Evolutionary conservation across 2,329 filamentous ascomycete genomes (phyloP), one percentile per base, ranked within the genome.

Genomic region (Scleromitrula shiraiana): DNA sequence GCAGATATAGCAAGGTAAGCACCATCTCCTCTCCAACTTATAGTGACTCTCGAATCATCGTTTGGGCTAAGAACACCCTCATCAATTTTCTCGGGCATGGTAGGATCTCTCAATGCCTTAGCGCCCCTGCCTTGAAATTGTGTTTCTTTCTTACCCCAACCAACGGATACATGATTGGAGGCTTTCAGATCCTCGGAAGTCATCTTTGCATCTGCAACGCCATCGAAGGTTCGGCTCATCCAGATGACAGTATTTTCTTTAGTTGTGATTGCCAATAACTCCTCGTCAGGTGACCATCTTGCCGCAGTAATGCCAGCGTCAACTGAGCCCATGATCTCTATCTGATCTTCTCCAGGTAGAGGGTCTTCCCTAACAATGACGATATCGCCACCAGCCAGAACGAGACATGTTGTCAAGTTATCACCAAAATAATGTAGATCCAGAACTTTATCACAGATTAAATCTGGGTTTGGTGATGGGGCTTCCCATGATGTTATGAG

Each of bases 91-190:
- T 97, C 90, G 0, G 93, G 93, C 56, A 98, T 87, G 8, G 93
- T 98, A 14, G 93, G 93, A 65, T 98, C 93, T 46, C 88, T 79
- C 55, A 97, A 72, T 17, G 89, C 89, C 68, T 80, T 82, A 49
- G 90, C 91, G 53, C 90, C 81, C 60, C 87, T 88, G 42, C 93
- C 93, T 62, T 96, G 87, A 65, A 98, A 98, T 65, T 98, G 93
- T 0, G 93, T 98, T 68, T 98, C 93, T 64, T 86, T 88, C 71
- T 97, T 97, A 51, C 93, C 93, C 93, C 93, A 98, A 41, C 93
- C 93, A 19, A 98, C 91, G 17, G 89, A 94, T 49, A 96, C 93
- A 70, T 96, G 90, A 65, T 84, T 93, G 22, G 85, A 97, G n/a
- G 81, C 79, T 58, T 85, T 85, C 54, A 95, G 76, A 66, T 95